A percentile compares a stretch with the other conserved stretches of the same genome.
Conservation (phyloP, 495 filamentous ascomycete species). For the Hypoxylon rickii region DNA sequence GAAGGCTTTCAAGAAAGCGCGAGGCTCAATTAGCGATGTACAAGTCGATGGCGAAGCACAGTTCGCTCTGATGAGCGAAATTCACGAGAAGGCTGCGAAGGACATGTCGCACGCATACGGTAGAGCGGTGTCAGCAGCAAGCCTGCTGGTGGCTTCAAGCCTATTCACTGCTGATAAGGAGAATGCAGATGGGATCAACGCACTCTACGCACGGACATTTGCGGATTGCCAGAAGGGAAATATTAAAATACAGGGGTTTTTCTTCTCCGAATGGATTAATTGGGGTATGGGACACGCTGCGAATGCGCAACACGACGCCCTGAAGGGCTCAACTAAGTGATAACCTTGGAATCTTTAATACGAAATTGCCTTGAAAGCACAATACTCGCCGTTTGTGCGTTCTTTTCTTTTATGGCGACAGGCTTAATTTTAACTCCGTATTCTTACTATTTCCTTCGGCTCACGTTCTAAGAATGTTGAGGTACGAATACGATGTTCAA, state of each 20-base stretch:
- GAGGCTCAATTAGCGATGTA: conserved; percentile 33
- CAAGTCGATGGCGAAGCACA: conserved; percentile 43
- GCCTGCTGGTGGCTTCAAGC: conserved; percentile 52
- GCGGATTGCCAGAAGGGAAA: conserved; percentile 49
- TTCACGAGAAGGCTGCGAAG: conserved; percentile 74
- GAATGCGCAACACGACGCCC: conserved; percentile 8
- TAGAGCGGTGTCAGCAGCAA: conserved; percentile 53
- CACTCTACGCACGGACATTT: conserved; percentile 50
- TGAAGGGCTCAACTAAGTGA: no score
- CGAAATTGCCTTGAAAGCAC: no score
- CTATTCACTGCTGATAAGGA: conserved; percentile 44
- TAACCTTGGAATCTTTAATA: no score
- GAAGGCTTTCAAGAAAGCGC: conserved; percentile 66
- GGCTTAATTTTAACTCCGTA: no score
- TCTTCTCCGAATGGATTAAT: conserved; percentile 60
- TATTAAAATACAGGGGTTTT: conserved; percentile 52
- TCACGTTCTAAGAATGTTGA: no score
- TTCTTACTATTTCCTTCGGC: no score
- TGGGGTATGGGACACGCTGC: conserved; percentile 60
- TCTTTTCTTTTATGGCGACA: no score
- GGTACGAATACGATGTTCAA: no score
- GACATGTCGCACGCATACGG: conserved; percentile 57
- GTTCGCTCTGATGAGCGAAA: conserved; percentile 62
- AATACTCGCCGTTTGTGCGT: no score
- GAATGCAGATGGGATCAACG: conserved; percentile 39